Evolutionary conservation across 2,329 filamentous ascomycete species (phyloP).

Genomic region (Xylaria sp.): DNA sequence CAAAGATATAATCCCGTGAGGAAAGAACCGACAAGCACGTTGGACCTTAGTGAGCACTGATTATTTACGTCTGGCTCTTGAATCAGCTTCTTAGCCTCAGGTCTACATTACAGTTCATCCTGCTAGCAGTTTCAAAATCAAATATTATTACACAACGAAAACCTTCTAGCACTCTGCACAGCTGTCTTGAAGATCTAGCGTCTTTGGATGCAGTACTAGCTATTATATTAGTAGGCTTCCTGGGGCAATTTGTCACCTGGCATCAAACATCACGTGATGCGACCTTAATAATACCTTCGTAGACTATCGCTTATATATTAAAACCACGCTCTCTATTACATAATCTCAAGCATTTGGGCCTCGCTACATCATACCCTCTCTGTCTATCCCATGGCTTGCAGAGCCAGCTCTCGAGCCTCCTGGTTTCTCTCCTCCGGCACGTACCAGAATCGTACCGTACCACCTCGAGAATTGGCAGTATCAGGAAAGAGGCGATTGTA

Average conservation of each 20-base stretch:
- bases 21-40: background rate
- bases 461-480: background rate
- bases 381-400: background rate
- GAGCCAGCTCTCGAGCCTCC: background rate
- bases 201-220: background rate
- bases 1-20: background rate
- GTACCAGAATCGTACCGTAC: background rate
- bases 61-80: background rate
- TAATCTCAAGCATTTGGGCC: background rate
- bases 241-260: background rate
- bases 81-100: background rate
- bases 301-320: background rate
- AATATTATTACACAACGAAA: background rate
- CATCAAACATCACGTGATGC: background rate
- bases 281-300: background rate
- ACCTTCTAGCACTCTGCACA: background rate
- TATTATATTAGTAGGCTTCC: background rate
- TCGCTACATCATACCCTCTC: background rate
- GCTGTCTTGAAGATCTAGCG: background rate
- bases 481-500: background rate
- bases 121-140: background rate
- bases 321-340: background rate
- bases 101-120: background rate
- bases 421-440: background rate
- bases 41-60: background rate